These are phyloP conservation scores for Centaurea solstitialis DNA, from an alignment of 129 eudicot species.

Conservation along the genomic window DNA sequence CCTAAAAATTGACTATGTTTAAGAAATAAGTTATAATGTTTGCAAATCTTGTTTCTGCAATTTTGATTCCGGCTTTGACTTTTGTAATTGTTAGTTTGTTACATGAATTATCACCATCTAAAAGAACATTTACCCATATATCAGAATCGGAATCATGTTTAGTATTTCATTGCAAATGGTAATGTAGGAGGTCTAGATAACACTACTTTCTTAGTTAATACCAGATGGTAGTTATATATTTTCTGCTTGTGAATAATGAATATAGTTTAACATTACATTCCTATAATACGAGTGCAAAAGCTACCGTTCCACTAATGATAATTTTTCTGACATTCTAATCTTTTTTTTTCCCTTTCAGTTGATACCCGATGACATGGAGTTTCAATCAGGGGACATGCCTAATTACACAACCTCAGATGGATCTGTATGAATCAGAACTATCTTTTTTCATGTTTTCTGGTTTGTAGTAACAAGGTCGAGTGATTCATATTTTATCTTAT, in stretches of 20 bases:
- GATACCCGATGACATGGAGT: conserved; percentile 99
- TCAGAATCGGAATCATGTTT: too few species aligned
- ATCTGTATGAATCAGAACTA: conserved; percentile 54
- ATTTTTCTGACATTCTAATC: conserved; percentile 1
- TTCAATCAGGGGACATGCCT: conserved; percentile 88
- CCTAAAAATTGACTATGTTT: too few species aligned
- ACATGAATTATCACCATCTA: too few species aligned
- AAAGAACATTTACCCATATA: too few species aligned
- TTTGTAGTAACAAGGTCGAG: background rate
- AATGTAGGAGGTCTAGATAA: background rate
- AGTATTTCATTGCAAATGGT: background rate
- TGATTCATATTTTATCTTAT: conserved; percentile 10
- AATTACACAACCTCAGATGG: conserved; percentile 97
- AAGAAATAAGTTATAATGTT: too few species aligned
- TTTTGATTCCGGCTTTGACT: too few species aligned
- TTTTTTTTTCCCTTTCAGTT: conserved; percentile 37
- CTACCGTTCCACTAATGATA: background rate
- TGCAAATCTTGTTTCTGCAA: too few species aligned
- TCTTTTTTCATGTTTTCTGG: background rate
- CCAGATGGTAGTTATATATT: background rate
- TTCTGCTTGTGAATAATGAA: background rate
- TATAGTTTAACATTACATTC: background rate
- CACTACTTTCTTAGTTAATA: background rate
- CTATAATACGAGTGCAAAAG: background rate
- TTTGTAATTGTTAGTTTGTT: too few species aligned